phyloP scores from a whole-genome alignment of 2,329 filamentous ascomycete species.

The Fusarium cyanostomum region DNA sequence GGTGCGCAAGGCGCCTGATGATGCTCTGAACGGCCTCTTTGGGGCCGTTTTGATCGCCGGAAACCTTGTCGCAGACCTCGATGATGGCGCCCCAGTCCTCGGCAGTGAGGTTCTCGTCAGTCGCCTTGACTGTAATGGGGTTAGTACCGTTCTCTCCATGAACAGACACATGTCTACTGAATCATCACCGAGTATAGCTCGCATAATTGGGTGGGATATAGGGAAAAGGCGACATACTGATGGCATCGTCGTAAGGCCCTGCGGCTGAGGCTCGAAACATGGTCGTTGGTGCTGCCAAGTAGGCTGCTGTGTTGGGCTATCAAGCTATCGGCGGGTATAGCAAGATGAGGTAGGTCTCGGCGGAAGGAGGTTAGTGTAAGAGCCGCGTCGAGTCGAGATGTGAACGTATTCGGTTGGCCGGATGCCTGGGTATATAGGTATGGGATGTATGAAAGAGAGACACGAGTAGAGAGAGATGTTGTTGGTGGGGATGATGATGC shows the following conservation, averaged over 20 bases:
- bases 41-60: slow-evolving; percentile 65
- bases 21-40: slow-evolving; percentile 89
- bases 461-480: not conserved
- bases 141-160: slow-evolving; percentile 29
- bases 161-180: not conserved
- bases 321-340: slow-evolving; percentile 9
- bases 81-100: slow-evolving; percentile 75
- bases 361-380: not conserved
- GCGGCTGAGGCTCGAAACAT: slow-evolving; percentile 69
- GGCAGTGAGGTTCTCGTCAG: slow-evolving; percentile 95
- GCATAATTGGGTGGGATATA: not conserved
- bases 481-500: slow-evolving; percentile 9
- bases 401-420: slow-evolving; percentile 9
- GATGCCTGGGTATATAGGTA: slow-evolving; percentile 21
- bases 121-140: slow-evolving; percentile 71
- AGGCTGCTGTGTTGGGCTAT: slow-evolving; percentile 20
- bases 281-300: slow-evolving; percentile 44
- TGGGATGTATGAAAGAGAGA: not conserved
- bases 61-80: slow-evolving; percentile 70
- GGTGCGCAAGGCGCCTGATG: slow-evolving; percentile 90
- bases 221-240: slow-evolving; percentile 57
- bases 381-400: not conserved
- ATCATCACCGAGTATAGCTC: not conserved
- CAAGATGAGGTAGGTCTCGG: slow-evolving; percentile 8
- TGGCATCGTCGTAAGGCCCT: slow-evolving; percentile 67